Evolutionary conservation across 2,329 filamentous ascomycete species (phyloP).

Genomic region (Exophiala mesophila): DNA sequence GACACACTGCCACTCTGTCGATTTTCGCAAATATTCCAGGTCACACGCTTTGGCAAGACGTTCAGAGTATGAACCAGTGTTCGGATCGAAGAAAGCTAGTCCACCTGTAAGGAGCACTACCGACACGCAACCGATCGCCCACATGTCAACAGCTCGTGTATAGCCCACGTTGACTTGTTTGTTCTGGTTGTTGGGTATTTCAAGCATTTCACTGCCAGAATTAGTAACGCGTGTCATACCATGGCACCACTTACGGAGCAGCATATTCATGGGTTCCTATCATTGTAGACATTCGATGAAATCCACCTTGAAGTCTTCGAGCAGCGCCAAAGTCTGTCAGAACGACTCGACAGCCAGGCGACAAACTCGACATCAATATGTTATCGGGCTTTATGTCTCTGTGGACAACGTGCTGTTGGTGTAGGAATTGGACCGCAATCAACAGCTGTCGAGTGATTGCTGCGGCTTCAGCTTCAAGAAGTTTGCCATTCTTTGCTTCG

Average conservation of each 20-base stretch:
- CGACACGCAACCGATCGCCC: slow-evolving; percentile 56
- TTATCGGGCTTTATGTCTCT: slow-evolving; percentile 62
- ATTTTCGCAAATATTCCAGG: slow-evolving; percentile 41
- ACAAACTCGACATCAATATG: slow-evolving; percentile 53
- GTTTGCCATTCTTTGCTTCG: slow-evolving; percentile 43
- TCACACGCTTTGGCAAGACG: slow-evolving; percentile 37
- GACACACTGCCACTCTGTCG: slow-evolving; percentile 40
- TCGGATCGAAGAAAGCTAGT: slow-evolving; percentile 41
- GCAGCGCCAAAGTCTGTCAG: slow-evolving; percentile 60
- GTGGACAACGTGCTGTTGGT: slow-evolving; percentile 52
- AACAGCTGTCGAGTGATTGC: slow-evolving; percentile 53
- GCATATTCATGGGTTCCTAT: slow-evolving; percentile 54
- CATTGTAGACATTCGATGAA: slow-evolving; percentile 48
- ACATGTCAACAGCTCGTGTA: slow-evolving; percentile 56
- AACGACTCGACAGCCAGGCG: slow-evolving; percentile 48
- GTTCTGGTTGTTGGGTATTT: slow-evolving; percentile 15
- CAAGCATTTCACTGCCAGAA: slow-evolving; percentile 21
- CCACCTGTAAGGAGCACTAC: slow-evolving; percentile 49
- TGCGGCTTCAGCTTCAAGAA: slow-evolving; percentile 49
- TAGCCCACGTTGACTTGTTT: slow-evolving; percentile 33
- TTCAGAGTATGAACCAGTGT: slow-evolving; percentile 29
- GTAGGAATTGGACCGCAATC: slow-evolving; percentile 55
- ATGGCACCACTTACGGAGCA: slow-evolving; percentile 49
- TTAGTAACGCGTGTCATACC: slow-evolving; percentile 5
- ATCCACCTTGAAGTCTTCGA: slow-evolving; percentile 30